Percentiles rank a stretch among this genome's conserved stretches.
These are phyloP conservation scores for Phytophthora crassamura DNA, from an alignment of 352 stramenopile genomes.

Conservation along the genomic window DNA sequence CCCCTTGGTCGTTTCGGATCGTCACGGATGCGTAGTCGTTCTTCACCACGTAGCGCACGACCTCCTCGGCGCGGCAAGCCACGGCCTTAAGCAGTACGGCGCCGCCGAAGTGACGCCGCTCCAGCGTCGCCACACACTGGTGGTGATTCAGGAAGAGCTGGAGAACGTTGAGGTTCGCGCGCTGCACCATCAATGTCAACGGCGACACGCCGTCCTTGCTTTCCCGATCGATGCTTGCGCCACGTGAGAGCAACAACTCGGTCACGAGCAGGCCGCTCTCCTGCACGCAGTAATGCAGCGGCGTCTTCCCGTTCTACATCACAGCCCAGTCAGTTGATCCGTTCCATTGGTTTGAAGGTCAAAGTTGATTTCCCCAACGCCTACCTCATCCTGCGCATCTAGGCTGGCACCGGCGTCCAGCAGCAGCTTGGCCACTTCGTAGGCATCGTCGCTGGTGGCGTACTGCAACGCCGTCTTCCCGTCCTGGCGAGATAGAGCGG, in stretches of 20 bases:
- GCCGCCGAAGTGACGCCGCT: slow-evolving; percentile 22
- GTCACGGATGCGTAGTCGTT: slow-evolving; percentile 25
- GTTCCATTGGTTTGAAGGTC: too few species aligned
- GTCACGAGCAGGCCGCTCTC: slow-evolving; percentile 33
- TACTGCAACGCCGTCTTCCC: slow-evolving; percentile 37
- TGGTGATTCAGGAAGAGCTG: slow-evolving; percentile 45
- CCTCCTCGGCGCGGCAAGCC: background rate
- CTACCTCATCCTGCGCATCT: slow-evolving; percentile 28
- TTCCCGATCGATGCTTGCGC: slow-evolving; percentile 26
- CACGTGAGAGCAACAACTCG: slow-evolving; percentile 25
- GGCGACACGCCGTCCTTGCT: slow-evolving; percentile 20
- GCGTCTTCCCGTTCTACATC: slow-evolving; percentile 29
- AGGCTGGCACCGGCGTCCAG: slow-evolving; percentile 16
- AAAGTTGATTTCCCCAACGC: background rate
- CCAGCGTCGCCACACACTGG: slow-evolving; percentile 21
- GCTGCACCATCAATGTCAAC: slow-evolving; percentile 15
- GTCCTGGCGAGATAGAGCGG: slow-evolving; percentile 17
- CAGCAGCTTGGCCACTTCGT: slow-evolving; percentile 34
- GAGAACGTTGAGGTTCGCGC: slow-evolving; percentile 17
- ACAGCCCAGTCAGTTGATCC: background rate
- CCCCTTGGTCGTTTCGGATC: slow-evolving; percentile 7
- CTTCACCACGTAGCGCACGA: slow-evolving; percentile 30
- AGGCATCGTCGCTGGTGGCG: slow-evolving; percentile 28
- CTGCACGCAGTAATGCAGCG: slow-evolving; percentile 37
- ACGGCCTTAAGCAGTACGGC: slow-evolving; percentile 26